Conservation (phyloP, 1,139 yeast genomes). For the Geotrichum bryndzae region DNA sequence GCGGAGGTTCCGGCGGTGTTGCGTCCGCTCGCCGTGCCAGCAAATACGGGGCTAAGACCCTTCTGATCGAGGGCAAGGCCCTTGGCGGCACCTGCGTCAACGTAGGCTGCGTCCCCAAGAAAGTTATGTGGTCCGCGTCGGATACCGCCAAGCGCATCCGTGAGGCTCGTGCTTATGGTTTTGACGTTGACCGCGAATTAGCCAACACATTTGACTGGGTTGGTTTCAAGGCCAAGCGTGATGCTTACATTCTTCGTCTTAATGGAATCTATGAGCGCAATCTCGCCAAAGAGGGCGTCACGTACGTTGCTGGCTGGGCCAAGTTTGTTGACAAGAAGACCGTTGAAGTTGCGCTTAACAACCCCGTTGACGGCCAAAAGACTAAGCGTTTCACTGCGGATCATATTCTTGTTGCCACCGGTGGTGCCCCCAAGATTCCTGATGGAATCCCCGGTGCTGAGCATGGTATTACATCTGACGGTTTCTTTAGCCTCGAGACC, state of each 20-base stretch:
- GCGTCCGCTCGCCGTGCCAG: constrained; percentile 98
- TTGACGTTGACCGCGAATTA: constrained; percentile 45
- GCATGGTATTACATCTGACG: constrained; percentile 82
- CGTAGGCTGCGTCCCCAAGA: constrained; percentile 98
- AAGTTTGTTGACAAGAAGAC: constrained; percentile 46
- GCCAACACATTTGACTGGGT: constrained; percentile 73
- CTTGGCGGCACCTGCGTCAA: constrained; percentile 99
- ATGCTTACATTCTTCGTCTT: constrained; percentile 78
- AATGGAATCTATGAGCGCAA: constrained; percentile 92
- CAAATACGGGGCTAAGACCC: constrained; percentile 80
- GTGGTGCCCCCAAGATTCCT: constrained; percentile 79
- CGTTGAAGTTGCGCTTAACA: constrained; percentile 62
- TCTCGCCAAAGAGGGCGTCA: constrained; percentile 81
- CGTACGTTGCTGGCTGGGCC: constrained; percentile 83
- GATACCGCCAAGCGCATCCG: constrained; percentile 71
- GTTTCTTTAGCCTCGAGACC: constrained; percentile 69
- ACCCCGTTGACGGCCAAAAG: constrained; percentile 37
- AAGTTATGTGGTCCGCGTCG: constrained; percentile 97
- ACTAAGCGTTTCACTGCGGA: constrained; percentile 68
- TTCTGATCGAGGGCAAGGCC: constrained; percentile 66
- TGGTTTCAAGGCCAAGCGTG: constrained; percentile 74
- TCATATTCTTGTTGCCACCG: constrained; percentile 82
- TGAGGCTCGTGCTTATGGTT: constrained; percentile 79
- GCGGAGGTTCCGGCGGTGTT: constrained; percentile 99
- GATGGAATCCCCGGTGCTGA: constrained; percentile 70